phyloP scores from a whole-genome alignment of 2,329 filamentous ascomycete species.

The Lasiodiplodia theobromae region DNA sequence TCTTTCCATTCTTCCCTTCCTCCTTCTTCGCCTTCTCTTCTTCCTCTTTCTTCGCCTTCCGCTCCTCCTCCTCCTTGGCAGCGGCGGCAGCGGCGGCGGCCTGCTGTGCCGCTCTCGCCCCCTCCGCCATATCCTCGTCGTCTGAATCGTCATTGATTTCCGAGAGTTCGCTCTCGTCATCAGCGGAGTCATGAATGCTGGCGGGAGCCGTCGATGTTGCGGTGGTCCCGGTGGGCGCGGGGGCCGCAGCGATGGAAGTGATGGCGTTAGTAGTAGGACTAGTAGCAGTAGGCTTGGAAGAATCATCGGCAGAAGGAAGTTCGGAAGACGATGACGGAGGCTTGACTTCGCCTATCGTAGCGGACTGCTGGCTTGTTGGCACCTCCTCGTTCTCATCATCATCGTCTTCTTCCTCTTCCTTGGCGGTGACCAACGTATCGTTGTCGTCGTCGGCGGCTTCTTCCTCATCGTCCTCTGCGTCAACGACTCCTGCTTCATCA shows the following conservation, averaged over 20 bases:
- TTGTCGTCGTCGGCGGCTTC: conserved; percentile 1
- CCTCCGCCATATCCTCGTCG: conserved; percentile 30
- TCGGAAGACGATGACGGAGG: background rate
- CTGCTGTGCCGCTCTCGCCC: conserved; percentile 7
- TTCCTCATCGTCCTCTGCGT: background rate
- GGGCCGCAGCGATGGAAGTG: background rate
- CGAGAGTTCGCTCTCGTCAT: conserved; percentile 63
- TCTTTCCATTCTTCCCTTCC: background rate
- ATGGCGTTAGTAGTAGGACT: background rate
- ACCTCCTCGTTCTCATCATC: background rate
- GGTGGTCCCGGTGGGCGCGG: background rate
- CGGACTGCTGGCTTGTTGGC: background rate
- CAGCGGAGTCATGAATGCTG: conserved; percentile 61
- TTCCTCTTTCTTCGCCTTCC: conserved; percentile 3
- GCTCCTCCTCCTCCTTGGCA: background rate
- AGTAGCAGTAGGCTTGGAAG: background rate
- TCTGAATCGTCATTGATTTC: conserved; percentile 55
- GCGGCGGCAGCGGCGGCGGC: background rate
- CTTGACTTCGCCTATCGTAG: background rate
- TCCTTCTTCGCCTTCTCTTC: conserved; percentile 4
- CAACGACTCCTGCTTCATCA: background rate
- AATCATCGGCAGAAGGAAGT: background rate
- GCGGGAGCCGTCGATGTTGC: background rate
- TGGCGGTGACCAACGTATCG: conserved; percentile 14
- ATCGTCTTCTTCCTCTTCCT: conserved; percentile 12